Evolutionary conservation across 805 yeast genomes (phyloP), one percentile per base, ranked within the genome.

Genomic region (Candida wancherniae): DNA sequence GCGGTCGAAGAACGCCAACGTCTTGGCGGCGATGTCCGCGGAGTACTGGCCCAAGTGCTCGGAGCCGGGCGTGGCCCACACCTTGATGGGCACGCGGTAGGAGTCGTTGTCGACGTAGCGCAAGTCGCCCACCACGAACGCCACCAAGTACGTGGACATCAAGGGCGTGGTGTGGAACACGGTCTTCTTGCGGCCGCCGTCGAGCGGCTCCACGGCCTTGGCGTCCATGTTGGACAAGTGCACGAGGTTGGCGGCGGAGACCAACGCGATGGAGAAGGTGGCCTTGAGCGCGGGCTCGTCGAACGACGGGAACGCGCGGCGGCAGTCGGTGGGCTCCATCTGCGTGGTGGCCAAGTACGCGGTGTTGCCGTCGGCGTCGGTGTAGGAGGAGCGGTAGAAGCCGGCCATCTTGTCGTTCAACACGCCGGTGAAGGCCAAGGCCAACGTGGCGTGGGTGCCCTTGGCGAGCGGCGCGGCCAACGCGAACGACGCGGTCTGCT

Each of bases 271-370:
- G 34, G 76, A 80, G 49, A 80, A 84, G 29, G 76, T 67, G 15
- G 92, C 85, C 61, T 84, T 84, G 37, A 80, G 69, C 34, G 83
- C 75, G 14, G 94, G 94, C 55, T 83, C 92, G 57, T 84, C 94
- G 48, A 79, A 81, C 51, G 83, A 82, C 19, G 94, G 94, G 69
- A 84, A 84, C 7, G 92, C 92, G 48, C 86, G 72, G 48, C 94
- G 76, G 46, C 90, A 84, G 52, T 84, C 92, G 13, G 90, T 80
- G 15, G 94, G 79, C 61, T 84, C 94, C 75, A 84, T 79, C 59
- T 84, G 94, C 26, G 94, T 82, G 26, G 88, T 79, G 25, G 86
- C 84, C 71, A 83, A 68, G 55, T 80, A 79, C 50, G 77, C 79
- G 22, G 76, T 77, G 37, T 68, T 66, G 14, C 85, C 83, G 40